Conservation (phyloP, 2,329 filamentous ascomycete genomes). For the Magnaporthales sp. region DNA sequence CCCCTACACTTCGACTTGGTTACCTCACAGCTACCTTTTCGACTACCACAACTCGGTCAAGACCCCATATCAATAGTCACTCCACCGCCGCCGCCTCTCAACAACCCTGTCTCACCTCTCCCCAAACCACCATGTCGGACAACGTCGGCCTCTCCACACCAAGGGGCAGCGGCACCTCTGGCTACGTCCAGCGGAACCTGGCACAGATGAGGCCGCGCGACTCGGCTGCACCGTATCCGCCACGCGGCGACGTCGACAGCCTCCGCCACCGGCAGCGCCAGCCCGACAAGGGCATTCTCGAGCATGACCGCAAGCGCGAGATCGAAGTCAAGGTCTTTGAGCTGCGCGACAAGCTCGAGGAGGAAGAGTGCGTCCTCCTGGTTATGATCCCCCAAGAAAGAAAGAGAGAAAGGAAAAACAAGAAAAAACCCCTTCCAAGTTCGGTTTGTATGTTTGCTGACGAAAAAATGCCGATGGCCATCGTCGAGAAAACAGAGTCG, state of each 20-base stretch:
- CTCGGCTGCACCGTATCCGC: constrained; percentile 66
- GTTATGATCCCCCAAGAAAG: background rate
- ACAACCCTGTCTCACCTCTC: no score
- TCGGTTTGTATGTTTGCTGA: background rate
- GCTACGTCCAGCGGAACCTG: constrained; percentile 94
- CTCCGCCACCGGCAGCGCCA: constrained; percentile 71
- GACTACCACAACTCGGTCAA: background rate
- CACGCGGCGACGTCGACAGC: constrained; percentile 53
- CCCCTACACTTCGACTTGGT: background rate
- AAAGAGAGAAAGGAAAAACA: no score
- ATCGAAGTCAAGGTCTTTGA: constrained; percentile 93
- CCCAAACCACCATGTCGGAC: constrained; percentile 67
- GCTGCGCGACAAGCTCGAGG: constrained; percentile 82
- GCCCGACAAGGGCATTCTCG: constrained; percentile 85
- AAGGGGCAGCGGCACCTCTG: constrained; percentile 89
- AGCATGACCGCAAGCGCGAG: constrained; percentile 85
- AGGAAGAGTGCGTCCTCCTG: constrained; percentile 57
- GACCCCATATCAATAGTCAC: background rate
- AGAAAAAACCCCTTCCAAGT: no score
- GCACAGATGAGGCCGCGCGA: constrained; percentile 83
- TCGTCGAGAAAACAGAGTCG: constrained; percentile 48
- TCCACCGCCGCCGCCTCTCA: background rate
- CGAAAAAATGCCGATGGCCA: no score
- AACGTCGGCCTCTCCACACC: constrained; percentile 96
- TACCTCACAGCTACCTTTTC: background rate